These are phyloP conservation scores for Vachellia pachyceras DNA, from an alignment of 306 rosid species.

Conservation along the genomic window DNA sequence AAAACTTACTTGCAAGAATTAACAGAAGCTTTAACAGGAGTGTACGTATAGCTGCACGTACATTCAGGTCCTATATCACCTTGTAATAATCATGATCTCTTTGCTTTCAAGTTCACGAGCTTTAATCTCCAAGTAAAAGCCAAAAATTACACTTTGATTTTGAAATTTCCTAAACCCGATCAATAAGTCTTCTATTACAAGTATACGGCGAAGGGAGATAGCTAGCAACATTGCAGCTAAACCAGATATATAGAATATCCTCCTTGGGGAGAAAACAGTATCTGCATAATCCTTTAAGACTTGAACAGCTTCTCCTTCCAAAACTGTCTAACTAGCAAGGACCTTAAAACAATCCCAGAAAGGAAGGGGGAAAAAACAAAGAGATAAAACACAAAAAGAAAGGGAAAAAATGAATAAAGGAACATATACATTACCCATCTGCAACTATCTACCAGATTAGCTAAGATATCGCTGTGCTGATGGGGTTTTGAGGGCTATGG, in stretches of 20 bases:
- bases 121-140: conserved; percentile 16
- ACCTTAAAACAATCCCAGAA: background rate
- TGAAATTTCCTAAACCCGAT: conserved; percentile 20
- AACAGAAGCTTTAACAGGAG: conserved; percentile 7
- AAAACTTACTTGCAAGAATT: conserved; percentile 21
- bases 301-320: background rate
- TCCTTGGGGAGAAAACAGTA: conserved; percentile 18
- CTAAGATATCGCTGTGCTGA: background rate
- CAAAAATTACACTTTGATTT: conserved; percentile 23
- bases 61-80: no score
- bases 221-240: no score
- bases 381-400: background rate
- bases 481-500: conserved; percentile 41
- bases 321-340: background rate
- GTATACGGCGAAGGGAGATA: background rate
- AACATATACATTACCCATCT: conserved; percentile 41
- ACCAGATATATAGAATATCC: background rate
- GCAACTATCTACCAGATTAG: conserved; percentile 12
- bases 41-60: no score
- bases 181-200: conserved; percentile 28
- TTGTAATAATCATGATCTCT: conserved; percentile 12
- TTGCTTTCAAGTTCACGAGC: conserved; percentile 30
- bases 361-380: background rate
- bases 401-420: background rate
- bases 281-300: background rate